A percentile compares a stretch with the other conserved stretches of the same genome.
These are phyloP conservation scores for Plantago elongata DNA, from an alignment of 257 asterid genomes.

Conservation along the genomic window DNA sequence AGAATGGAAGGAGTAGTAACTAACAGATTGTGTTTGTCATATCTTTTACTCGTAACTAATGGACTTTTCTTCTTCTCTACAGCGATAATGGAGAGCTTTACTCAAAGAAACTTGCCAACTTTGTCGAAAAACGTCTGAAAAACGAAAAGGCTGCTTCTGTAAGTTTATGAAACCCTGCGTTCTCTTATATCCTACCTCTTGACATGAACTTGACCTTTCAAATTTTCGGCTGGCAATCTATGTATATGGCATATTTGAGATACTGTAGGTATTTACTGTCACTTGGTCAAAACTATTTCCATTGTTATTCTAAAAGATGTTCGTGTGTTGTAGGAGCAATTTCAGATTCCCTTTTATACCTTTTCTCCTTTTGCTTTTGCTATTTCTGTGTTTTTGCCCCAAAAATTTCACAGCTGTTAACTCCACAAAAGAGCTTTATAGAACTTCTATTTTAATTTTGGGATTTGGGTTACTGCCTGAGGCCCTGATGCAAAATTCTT, in stretches of 20 bases:
- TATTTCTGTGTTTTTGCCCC: too few species aligned
- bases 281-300: too few species aligned
- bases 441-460: not conserved
- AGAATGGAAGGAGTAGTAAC: not conserved
- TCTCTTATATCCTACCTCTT: conserved; percentile 10
- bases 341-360: too few species aligned
- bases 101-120: conserved; percentile 82
- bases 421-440: too few species aligned
- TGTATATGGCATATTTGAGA: too few species aligned
- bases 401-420: too few species aligned
- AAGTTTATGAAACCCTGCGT: conserved; percentile 33
- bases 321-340: too few species aligned
- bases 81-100: conserved; percentile 95
- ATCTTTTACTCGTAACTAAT: conserved; percentile 12
- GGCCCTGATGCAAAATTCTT: too few species aligned
- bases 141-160: conserved; percentile 96
- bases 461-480: not conserved
- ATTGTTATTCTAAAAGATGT: too few species aligned
- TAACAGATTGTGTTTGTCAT: conserved; percentile 7
- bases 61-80: conserved; percentile 20
- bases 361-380: too few species aligned
- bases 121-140: conserved; percentile 92
- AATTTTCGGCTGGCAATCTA: conserved; percentile 1
- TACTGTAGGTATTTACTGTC: too few species aligned
- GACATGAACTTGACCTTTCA: conserved; percentile 12